Conservation (phyloP, 805 yeast species). For the Ogataea neopini region DNA sequence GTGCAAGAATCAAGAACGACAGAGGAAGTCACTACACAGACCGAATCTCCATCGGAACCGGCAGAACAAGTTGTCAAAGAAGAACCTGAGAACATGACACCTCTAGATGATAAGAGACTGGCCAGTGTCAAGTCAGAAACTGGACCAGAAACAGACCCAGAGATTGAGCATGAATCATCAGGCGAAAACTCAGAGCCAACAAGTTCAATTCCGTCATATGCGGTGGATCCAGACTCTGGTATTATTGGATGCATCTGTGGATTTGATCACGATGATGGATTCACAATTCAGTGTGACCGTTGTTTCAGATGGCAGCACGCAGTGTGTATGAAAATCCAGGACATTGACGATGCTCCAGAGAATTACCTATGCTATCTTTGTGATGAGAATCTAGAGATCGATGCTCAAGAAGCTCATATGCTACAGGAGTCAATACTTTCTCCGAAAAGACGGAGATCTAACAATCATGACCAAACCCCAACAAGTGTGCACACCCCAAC, state of each 20-base stretch:
- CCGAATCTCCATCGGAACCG: neutral
- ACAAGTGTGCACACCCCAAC: constrained; percentile 3
- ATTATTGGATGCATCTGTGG: constrained; percentile 88
- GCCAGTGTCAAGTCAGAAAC: constrained; percentile 5
- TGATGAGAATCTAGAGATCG: constrained; percentile 46
- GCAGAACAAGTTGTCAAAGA: neutral
- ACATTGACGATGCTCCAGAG: constrained; percentile 78
- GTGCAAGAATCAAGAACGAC: neutral
- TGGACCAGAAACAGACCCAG: constrained; percentile 2
- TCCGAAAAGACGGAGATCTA: constrained; percentile 34
- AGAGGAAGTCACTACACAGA: neutral
- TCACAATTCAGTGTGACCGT: constrained; percentile 90
- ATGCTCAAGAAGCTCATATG: constrained; percentile 38
- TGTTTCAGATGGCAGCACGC: constrained; percentile 97
- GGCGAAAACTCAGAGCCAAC: neutral
- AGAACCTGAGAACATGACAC: too few species aligned
- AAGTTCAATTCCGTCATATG: constrained; percentile 41
- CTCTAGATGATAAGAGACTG: neutral
- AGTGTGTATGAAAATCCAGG: constrained; percentile 76
- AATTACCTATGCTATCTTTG: constrained; percentile 79
- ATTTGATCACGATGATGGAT: constrained; percentile 85
- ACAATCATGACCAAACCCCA: constrained; percentile 15
- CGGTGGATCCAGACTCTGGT: constrained; percentile 81
- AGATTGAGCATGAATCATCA: constrained; percentile 1
- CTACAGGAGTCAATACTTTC: constrained; percentile 37